A percentile compares a stretch with the other conserved stretches of the same genome.
phyloP scores from a whole-genome alignment of 2,329 filamentous ascomycete genomes.

The Calycina marina region DNA sequence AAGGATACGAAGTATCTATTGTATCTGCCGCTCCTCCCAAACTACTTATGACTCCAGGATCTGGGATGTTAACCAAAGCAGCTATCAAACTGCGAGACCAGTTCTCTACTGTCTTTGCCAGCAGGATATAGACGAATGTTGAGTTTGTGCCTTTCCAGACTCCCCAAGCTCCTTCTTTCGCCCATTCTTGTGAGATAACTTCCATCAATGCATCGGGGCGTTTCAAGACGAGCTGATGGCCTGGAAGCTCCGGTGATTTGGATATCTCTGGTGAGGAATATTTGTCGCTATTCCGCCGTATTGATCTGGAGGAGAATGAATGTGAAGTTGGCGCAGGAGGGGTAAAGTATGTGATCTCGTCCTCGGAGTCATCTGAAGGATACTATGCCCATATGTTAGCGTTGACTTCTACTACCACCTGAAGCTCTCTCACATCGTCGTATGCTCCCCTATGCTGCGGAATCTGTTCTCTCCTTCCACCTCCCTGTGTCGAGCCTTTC shows the following conservation, averaged over 20 bases:
- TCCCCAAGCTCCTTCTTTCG: conserved; percentile 77
- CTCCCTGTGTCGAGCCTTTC: conserved; percentile 6
- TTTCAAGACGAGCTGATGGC: conserved; percentile 55
- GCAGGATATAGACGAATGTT: conserved; percentile 79
- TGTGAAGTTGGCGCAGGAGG: conserved; percentile 32
- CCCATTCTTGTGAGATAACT: conserved; percentile 76
- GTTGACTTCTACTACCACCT: neutral
- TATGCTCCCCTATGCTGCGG: conserved; percentile 15
- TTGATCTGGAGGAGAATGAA: conserved; percentile 26
- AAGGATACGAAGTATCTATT: conserved; percentile 69
- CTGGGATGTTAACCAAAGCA: conserved; percentile 78
- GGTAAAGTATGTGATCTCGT: conserved; percentile 77
- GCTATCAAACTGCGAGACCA: conserved; percentile 87
- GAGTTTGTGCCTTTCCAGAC: conserved; percentile 91
- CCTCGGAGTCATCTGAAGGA: conserved; percentile 55
- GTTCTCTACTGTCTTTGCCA: conserved; percentile 76
- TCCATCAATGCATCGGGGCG: conserved; percentile 72
- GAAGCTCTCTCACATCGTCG: conserved; percentile 16
- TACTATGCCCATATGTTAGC: conserved; percentile 23
- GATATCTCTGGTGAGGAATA: conserved; percentile 19
- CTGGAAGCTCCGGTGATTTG: conserved; percentile 19
- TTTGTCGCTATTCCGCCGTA: conserved; percentile 20
- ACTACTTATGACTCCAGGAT: conserved; percentile 48
- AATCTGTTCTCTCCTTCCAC: conserved; percentile 6
- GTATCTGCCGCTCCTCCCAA: conserved; percentile 35